Evolutionary conservation across 306 rosid genomes (phyloP), one percentile per base, ranked within the genome.

Genomic region (Echinosophora koreensis): DNA sequence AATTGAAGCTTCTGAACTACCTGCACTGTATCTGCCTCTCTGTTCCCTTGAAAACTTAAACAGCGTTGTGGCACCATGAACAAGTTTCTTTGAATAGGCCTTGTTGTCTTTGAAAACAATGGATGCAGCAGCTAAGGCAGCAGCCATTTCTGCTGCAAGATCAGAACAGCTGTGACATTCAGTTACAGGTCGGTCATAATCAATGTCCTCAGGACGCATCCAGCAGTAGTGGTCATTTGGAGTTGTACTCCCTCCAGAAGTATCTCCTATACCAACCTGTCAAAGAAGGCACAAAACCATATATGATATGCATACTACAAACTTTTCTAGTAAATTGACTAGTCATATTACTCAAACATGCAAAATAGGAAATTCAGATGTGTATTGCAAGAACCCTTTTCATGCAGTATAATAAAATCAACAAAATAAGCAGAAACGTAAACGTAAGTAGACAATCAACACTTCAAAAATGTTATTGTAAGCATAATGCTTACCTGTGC

Each of bases 121-220:
- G 69, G 99, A 92, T 12, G 98, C 97, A 35, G 99, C 64, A 65
- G 99, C 99, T 46, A 96, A 77, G 55, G 99, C 91, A 27, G 99
- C 98, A 35, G 99, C 93, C 98, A 96, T 96, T 85, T 96, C 99
- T 0, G 96, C 97, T 5, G 90, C 98, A 68, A 96, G 99, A 83
- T 96, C 99, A 0, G 92, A 87, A 81, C 98, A 91, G 51, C 86
- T 83, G 76, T 49, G 16, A 42, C 97, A 91, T 13, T 84, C 83
- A 3, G 57, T 17, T 47, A 93, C 97, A n/a, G 98, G 98, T 28
- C 99, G 89, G 0, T 34, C 67, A 58, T 96, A 96, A 74, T 92
- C 99, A 67, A 96, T 96, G 73, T 96, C 97, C 88, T 96, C 99
- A 0, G 99, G 99, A 13, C 99, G 94, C 94, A 80, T 89, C 99